Evolutionary conservation across 306 rosid species (phyloP).

Genomic region (Acacia crassicarpa): DNA sequence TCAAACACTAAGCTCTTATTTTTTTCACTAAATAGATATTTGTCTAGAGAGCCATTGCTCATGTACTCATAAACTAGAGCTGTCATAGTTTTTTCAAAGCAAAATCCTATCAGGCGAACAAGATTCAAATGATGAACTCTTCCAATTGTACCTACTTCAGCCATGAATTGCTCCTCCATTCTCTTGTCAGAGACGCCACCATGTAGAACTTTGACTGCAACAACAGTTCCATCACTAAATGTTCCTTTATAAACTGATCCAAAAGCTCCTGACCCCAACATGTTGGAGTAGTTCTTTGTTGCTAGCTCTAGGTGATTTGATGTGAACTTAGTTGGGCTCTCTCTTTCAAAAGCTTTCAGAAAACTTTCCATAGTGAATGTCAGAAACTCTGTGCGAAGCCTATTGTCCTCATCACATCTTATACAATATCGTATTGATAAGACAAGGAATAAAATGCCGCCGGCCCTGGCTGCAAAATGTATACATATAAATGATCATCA

Average conservation of each 20-base stretch:
- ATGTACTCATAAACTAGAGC: slow-evolving; percentile 53
- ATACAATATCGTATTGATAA: no score
- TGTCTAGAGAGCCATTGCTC: slow-evolving; percentile 53
- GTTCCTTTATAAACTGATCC: slow-evolving; percentile 46
- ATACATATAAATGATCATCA: no score
- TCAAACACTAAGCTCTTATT: slow-evolving; percentile 26
- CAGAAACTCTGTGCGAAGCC: neutral
- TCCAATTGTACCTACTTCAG: slow-evolving; percentile 35
- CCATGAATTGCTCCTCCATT: slow-evolving; percentile 44
- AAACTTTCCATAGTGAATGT: slow-evolving; percentile 33
- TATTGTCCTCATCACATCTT: no score
- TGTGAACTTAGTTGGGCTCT: slow-evolving; percentile 41
- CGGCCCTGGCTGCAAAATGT: no score
- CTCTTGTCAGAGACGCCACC: slow-evolving; percentile 17
- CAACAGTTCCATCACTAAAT: slow-evolving; percentile 37
- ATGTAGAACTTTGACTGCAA: slow-evolving; percentile 48
- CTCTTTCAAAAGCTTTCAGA: slow-evolving; percentile 34
- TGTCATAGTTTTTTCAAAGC: slow-evolving; percentile 39
- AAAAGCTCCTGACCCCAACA: slow-evolving; percentile 40
- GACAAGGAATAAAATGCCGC: no score
- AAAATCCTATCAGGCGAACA: slow-evolving; percentile 32
- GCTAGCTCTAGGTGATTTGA: slow-evolving; percentile 34
- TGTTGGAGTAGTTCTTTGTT: slow-evolving; percentile 23
- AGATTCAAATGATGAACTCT: neutral
- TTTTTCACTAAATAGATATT: slow-evolving; percentile 29